Evolutionary conservation across 352 stramenopile genomes (phyloP), one percentile per base, ranked within the genome.

Genomic region (Halophytophthora polymorphica): DNA sequence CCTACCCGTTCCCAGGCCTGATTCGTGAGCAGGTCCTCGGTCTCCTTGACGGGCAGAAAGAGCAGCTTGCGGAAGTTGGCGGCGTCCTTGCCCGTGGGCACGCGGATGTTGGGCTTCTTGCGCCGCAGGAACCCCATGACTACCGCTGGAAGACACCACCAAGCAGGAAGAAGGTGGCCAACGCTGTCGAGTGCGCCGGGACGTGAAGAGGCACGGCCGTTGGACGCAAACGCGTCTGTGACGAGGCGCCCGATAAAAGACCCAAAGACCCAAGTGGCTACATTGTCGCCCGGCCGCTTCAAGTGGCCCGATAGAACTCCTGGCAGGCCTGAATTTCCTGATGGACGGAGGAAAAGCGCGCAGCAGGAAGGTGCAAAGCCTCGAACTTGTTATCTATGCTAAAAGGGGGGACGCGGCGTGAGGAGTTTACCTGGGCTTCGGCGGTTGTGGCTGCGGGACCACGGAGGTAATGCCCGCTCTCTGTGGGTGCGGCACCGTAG

Each of bases 1-100:
- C 54, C 14, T 61, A 92, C 82, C 33, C 69, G 64, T 6, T 87
- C 72, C 83, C 83, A 93, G 2, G 82, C 67, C n/a, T 65, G 45
- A 46, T 83, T 77, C 17, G 74, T 68, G n/a, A 91, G 66, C 33
- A 90, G 43, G 48, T 89, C 67, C 50, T 89, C 56, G 1, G 78
- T 90, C 49, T 93, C 83, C 0, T 66, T 63, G 42, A 87, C 53
- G 3, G 80, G 69, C 17, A 91, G 50, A 44, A 93, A 93, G 46
- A 93, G 62, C 1, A 93, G 40, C 38, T 91, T 91, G 31, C 80
- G 80, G 45, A 89, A 88, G 33, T 90, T 88, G 49, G 90, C 77
- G 44, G 69, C 80, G 61, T 89, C 73, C 56, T 58, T 73, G 40
- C 83, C 83, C 25, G 76, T 80, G 8, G 83, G 83, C 28, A 89